These are phyloP conservation scores for Mortierella sp. DNA, from an alignment of 371 early-diverging fungal genomes.

Conservation along the genomic window DNA sequence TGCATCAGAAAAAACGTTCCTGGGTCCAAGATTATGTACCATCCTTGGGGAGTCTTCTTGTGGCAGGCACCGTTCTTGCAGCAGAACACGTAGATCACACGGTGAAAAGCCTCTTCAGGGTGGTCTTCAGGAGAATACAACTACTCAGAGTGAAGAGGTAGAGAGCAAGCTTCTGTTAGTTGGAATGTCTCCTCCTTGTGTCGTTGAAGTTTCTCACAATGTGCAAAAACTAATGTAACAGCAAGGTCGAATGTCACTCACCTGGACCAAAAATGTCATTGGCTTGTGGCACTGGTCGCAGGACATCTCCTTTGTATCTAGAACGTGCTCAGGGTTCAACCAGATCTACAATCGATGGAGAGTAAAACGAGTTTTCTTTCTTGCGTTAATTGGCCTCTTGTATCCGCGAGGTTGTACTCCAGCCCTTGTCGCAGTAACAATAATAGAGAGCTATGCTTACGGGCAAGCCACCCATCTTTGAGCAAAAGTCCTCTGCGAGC, in stretches of 20 bases:
- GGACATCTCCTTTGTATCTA: constrained; percentile 69
- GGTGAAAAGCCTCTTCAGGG: constrained; percentile 89
- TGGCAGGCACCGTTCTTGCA: constrained; percentile 92
- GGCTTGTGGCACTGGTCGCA: constrained; percentile 88
- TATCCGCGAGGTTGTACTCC: neutral
- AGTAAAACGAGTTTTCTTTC: neutral
- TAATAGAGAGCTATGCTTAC: constrained; percentile 61
- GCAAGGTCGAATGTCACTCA: constrained; percentile 56
- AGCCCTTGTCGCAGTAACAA: neutral
- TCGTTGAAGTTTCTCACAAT: neutral
- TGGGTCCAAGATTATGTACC: constrained; percentile 58
- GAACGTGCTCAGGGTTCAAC: constrained; percentile 84
- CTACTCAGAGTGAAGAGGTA: constrained; percentile 35
- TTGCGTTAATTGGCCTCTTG: neutral
- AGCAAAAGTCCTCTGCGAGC: constrained; percentile 79
- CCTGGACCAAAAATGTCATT: constrained; percentile 90
- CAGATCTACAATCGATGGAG: constrained; percentile 70
- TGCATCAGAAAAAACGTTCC: neutral
- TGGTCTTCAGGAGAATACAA: constrained; percentile 95
- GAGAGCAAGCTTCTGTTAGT: neutral
- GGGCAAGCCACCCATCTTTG: constrained; percentile 92
- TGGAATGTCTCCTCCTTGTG: neutral
- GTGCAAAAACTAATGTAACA: neutral
- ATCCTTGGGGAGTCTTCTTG: constrained; percentile 67
- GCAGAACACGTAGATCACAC: constrained; percentile 90